Evolutionary conservation across 129 eudicot species (phyloP).

Genomic region (Pittosporum tobira): DNA sequence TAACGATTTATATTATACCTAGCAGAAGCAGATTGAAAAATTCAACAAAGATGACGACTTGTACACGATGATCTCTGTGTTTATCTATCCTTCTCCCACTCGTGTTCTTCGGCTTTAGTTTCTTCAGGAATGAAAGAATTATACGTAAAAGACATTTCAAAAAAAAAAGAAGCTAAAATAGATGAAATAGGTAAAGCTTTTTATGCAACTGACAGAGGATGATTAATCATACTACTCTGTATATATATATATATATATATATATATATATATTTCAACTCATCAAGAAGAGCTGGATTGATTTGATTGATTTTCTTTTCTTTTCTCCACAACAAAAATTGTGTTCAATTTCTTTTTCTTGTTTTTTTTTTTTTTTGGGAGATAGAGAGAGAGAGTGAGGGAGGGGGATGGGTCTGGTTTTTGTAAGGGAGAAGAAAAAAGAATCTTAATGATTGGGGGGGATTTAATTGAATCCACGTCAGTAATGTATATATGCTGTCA

Average conservation of each 20-base stretch:
- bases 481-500: background rate
- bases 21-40: background rate
- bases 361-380: background rate
- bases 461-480: background rate
- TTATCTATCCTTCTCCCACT: conserved; percentile 3
- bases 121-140: background rate
- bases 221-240: too few relatives aligned
- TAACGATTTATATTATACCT: background rate
- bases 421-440: background rate
- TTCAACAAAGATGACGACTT: too few relatives aligned
- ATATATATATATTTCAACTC: too few relatives aligned
- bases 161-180: too few relatives aligned
- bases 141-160: background rate
- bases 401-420: background rate
- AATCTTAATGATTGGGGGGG: background rate
- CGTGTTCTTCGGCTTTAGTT: background rate
- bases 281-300: background rate
- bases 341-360: too few relatives aligned
- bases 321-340: background rate
- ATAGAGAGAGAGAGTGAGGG: background rate
- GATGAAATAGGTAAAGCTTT: too few relatives aligned
- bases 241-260: too few relatives aligned
- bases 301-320: too few relatives aligned
- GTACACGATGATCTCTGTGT: background rate
- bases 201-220: too few relatives aligned